Evolutionary conservation across 2,329 filamentous ascomycete species (phyloP), one percentile per base, ranked within the genome.

Genomic region (Ascocoryne sarcoides): DNA sequence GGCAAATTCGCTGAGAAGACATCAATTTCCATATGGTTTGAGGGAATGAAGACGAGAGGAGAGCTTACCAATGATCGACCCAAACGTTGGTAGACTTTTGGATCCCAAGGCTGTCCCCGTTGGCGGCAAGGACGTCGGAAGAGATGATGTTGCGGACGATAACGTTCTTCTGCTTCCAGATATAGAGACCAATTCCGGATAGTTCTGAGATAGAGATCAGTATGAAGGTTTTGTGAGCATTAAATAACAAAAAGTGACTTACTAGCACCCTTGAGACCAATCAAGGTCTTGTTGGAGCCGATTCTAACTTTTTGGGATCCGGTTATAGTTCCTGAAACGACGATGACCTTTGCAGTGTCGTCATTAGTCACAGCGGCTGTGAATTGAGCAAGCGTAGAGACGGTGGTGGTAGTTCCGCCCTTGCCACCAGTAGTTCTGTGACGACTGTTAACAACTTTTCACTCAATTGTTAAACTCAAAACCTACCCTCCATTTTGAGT

Each of bases 71-170:
- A 42, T 69, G 66, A 28, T 68, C 66, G 32, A 69, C 54, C 66
- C 67, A 69, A 19, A 78, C 64, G 40, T 71, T 70, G 4, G 55
- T 65, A 1, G 65, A 61, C 2, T 55, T 52, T 45, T 75, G 65
- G 3, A 75, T 62, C 2, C 66, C 65, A 39, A 78, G 64, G 29
- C 69, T 66, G 54, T 78, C 74, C 28, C 69, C 69, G 31, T 52
- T 48, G 21, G 64, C 60, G 7, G 62, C 57, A 5, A 64, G 60
- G 1, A 74, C 67, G 42, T 72, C 68, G 45, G 63, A 55, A 45
- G 74, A 66, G 47, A 69, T 69, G 28, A 78, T 55, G 60, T 78
- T 77, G 34, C 69, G 70, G 36, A 78, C 54, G 41, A 78, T 75
- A 36, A 77, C 72, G 47, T 78, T 77, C 42, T 54, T 64, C 14